These are phyloP conservation scores for Aspergillus brasiliensis DNA, from an alignment of 2,329 filamentous ascomycete species.

Conservation along the genomic window DNA sequence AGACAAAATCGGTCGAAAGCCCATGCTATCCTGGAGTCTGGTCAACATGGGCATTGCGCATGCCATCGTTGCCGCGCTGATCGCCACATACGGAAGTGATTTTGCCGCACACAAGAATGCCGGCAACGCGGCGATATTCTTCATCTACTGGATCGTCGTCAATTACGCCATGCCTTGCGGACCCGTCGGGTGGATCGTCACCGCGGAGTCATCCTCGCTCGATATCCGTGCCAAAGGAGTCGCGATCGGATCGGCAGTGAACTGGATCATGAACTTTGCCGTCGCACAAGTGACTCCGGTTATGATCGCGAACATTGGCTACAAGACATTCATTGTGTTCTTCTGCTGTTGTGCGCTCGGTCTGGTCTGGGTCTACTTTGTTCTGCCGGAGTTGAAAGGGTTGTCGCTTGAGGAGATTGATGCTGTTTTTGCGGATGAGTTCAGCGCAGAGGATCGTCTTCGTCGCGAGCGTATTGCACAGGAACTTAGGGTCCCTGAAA, in stretches of 20 bases:
- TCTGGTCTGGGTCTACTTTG: constrained; percentile 32
- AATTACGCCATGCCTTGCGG: constrained; percentile 32
- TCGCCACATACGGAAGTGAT: constrained; percentile 30
- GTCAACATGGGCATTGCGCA: constrained; percentile 27
- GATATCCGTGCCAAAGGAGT: constrained; percentile 33
- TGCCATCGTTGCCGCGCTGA: constrained; percentile 31
- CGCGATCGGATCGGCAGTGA: constrained; percentile 31
- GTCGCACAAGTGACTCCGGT: constrained; percentile 33
- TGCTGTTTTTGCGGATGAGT: constrained; percentile 29
- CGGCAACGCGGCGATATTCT: constrained; percentile 31
- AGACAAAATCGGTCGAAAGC: constrained; percentile 33
- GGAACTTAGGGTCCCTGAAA: too few relatives aligned
- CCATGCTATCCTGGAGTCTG: constrained; percentile 30
- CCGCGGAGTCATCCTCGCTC: constrained; percentile 33
- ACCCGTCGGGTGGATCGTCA: constrained; percentile 30
- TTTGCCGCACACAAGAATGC: constrained; percentile 29
- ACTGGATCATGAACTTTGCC: constrained; percentile 36
- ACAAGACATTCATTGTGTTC: constrained; percentile 35
- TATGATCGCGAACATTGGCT: constrained; percentile 28
- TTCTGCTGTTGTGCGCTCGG: constrained; percentile 27
- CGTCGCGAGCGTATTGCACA: too few relatives aligned
- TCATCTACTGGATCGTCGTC: constrained; percentile 32
- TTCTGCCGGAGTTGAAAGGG: constrained; percentile 61
- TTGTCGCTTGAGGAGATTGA: constrained; percentile 58
- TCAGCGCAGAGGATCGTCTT: too few relatives aligned